Evolutionary conservation across 164 flowering plant species (phyloP), one percentile per base, ranked within the genome.

Genomic region (Paratinospora sagittata): DNA sequence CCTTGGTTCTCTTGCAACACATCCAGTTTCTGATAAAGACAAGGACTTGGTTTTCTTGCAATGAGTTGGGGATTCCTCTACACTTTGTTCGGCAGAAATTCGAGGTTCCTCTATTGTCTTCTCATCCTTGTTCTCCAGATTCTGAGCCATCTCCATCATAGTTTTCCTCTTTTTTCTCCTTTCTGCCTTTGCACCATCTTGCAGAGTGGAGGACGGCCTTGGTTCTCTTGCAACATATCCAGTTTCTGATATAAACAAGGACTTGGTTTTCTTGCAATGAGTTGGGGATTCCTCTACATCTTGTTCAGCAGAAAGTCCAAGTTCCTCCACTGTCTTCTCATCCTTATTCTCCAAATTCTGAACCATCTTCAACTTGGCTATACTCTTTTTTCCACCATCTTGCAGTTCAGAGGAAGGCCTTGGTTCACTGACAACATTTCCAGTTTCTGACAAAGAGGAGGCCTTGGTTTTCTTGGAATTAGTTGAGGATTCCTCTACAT

Each of bases 41-140:
- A 30, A 37, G 27, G 57, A 19, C 19, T 30, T 21, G 52, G 36
- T 68, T 52, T 66, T 65, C 27, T 33, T 47, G 41, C 66, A 39
- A 65, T 24, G 33, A 19, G 36, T 21, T 47, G 30, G 11, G 60
- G 61, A 39, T 52, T 17, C 66, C 26, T 60, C 30, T 24, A n/a
- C 4, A 58, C n/a, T 49, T 69, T 64, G 49, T 61, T 63, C 70
- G 64, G 14, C 66, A 41, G 26, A 65, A 34, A 23, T 1, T 27
- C 26, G 26, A 8, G 14, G 47, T 55, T 55, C 49, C 21, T 17
- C 16, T 26, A 68, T 27, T 17, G 27, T 12, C 33, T 60, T n/a
- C 13, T 60, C 45, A 9, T 33, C 68, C 67, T 23, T 63, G 34
- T 16, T 74, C 11, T 21, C n/a, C 45, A 43, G 16, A 39, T 36